Evolutionary conservation across 352 stramenopile genomes (phyloP), one percentile per base, ranked within the genome.

Genomic region (Phytopythium sindhum): DNA sequence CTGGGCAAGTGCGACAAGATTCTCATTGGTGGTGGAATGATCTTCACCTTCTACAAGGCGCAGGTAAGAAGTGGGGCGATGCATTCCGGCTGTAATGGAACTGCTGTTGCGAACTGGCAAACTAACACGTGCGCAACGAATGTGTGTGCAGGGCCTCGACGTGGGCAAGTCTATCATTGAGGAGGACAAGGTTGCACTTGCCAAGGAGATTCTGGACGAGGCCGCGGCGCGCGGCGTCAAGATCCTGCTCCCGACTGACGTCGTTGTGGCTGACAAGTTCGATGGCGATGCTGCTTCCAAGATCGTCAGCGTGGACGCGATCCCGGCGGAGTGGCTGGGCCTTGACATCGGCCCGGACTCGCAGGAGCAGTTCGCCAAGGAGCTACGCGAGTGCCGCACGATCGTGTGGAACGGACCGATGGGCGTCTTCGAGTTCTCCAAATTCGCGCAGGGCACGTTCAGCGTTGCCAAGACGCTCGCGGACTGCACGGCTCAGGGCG

Each of bases 1-100:
- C 68, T 99, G 54, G 79, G 93, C 61, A 98, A 98, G 77, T 98
- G 90, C 69, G 95, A 99, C 75, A 98, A 96, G 78, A 92, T 99
- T 55, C 80, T 99, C 66, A 90, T 99, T 51, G 96, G 96, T 62
- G 95, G 96, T 73, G 95, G 95, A 63, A 98, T 98, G 95, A 96
- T 98, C 66, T 99, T 98, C 81, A 99, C 96, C 54, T 98, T 99
- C 83, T 95, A 98, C 66, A 98, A 98, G 77, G 96, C 75, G 98
- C 60, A 97, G 44, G 44, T 51, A 29, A 21, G 39, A 39, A 39
- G 33, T 39, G 33, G 33, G 33, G 14, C 31, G 31, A 8, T 35
- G 31, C 33, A 15, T 39, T 39, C 14, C 5, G 14, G 14, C 10
- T 39, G 33, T 39, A 2, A 2, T 39, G 33, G 33, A 6, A 39